Percentiles rank a stretch among this genome's conserved stretches.
These are phyloP conservation scores for Holtermannia corniformis DNA, from an alignment of 768 basidiomycete genomes.

Conservation along the genomic window DNA sequence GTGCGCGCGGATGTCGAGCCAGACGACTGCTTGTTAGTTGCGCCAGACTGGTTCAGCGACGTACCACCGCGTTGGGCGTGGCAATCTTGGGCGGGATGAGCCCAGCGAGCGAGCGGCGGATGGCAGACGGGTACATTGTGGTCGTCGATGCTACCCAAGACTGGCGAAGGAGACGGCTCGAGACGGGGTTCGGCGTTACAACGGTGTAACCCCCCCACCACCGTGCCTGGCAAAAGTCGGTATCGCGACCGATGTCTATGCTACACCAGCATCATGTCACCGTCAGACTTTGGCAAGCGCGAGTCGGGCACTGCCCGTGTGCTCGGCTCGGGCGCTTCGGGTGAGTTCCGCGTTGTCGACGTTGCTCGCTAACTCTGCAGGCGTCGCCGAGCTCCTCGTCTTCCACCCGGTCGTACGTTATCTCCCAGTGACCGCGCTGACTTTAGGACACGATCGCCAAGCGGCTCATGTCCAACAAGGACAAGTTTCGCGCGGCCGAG, in stretches of 20 bases:
- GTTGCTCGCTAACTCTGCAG: constrained; percentile 46
- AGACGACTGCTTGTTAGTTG: constrained; percentile 48
- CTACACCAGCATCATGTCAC: too few species aligned
- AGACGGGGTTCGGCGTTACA: too few species aligned
- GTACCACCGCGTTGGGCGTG: constrained; percentile 74
- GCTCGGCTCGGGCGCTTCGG: constrained; percentile 84
- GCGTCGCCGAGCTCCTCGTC: constrained; percentile 85
- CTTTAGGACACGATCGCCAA: constrained; percentile 84
- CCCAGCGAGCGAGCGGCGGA: constrained; percentile 71
- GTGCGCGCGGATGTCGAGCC: constrained; percentile 73
- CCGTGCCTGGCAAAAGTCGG: too few species aligned
- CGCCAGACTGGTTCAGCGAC: constrained; percentile 30
- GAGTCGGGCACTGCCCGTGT: constrained; percentile 86
- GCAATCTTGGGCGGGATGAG: constrained; percentile 94
- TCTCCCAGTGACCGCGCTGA: background rate
- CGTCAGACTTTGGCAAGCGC: too few species aligned
- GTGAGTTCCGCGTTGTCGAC: constrained; percentile 46
- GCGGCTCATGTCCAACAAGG: constrained; percentile 95
- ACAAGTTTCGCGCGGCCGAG: constrained; percentile 45
- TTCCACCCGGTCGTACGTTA: constrained; percentile 62
- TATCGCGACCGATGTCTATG: too few species aligned
- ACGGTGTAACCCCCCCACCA: too few species aligned
- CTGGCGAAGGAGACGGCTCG: too few species aligned
- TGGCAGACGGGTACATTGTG: constrained; percentile 68
- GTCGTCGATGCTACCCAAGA: too few species aligned